phyloP scores from a whole-genome alignment of 306 rosid genomes.

The Prinsepia uniflora region DNA sequence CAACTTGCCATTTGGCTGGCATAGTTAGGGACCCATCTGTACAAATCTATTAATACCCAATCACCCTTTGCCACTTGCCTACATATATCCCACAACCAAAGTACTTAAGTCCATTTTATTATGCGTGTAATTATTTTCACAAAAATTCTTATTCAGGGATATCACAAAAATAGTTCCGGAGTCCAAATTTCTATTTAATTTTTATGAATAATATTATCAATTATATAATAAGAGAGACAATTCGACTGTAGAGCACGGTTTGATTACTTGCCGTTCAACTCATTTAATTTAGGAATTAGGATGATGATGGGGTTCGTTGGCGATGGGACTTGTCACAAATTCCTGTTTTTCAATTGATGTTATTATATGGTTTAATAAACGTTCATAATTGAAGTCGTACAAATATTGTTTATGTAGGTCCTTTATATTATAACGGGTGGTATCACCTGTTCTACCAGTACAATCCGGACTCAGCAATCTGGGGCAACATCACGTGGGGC shows the following conservation, averaged over 20 bases:
- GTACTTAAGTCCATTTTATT: too few relatives aligned
- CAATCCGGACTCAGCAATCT: conserved; percentile 73
- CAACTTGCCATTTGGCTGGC: background rate
- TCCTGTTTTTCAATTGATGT: background rate
- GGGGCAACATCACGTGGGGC: conserved; percentile 94
- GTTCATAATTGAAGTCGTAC: background rate
- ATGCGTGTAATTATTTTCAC: too few relatives aligned
- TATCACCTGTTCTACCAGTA: conserved; percentile 88
- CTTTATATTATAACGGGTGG: conserved; percentile 67
- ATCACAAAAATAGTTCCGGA: too few relatives aligned
- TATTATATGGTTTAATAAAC: background rate
- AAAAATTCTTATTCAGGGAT: too few relatives aligned
- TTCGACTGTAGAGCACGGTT: too few relatives aligned
- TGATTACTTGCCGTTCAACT: too few relatives aligned
- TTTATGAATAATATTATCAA: too few relatives aligned
- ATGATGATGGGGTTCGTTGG: background rate
- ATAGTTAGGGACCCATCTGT: background rate
- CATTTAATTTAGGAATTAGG: too few relatives aligned
- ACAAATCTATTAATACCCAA: background rate
- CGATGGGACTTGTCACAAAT: background rate
- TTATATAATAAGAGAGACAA: too few relatives aligned
- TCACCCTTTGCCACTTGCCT: background rate
- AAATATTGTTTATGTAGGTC: conserved; percentile 38
- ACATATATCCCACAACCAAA: background rate
- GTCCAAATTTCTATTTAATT: too few relatives aligned